A percentile compares a stretch with the other conserved stretches of the same genome.
Conservation (phyloP, 495 filamentous ascomycete genomes). For the Opeltia flavorubescens region DNA sequence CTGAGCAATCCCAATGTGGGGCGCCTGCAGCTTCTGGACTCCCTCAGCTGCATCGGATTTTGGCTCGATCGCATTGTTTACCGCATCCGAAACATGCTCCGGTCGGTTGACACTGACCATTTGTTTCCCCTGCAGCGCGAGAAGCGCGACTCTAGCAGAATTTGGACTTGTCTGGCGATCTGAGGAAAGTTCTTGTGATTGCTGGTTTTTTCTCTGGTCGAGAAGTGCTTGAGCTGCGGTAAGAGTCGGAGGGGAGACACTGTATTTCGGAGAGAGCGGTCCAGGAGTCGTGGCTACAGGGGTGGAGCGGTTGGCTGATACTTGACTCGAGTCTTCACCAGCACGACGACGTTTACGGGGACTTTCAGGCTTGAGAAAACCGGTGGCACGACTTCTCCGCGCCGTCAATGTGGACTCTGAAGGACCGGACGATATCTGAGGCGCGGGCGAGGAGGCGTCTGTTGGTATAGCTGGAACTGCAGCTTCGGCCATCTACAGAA, state of each 20-base stretch:
- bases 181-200: slow-evolving; percentile 1
- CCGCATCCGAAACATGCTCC: slow-evolving; percentile 16
- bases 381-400: background rate
- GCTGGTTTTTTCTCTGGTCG: slow-evolving; percentile 13
- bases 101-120: slow-evolving; percentile 9
- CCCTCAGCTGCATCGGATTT: slow-evolving; percentile 9
- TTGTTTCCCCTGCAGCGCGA: slow-evolving; percentile 11
- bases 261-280: slow-evolving; percentile 11
- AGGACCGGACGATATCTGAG: background rate
- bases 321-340: background rate
- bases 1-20: slow-evolving; percentile 6
- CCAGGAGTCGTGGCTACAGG: slow-evolving; percentile 3
- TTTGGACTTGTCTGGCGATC: slow-evolving; percentile 16
- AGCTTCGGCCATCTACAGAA: slow-evolving; percentile 10
- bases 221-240: slow-evolving; percentile 17
- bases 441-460: background rate
- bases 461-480: background rate
- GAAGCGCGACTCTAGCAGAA: slow-evolving; percentile 13
- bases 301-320: slow-evolving; percentile 4
- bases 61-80: slow-evolving; percentile 15
- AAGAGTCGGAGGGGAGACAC: slow-evolving; percentile 11
- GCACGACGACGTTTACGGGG: slow-evolving; percentile 15
- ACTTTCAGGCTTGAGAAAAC: slow-evolving; percentile 6
- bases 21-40: slow-evolving; percentile 7
- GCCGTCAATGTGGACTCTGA: background rate